Conservation (phyloP, 2,329 filamentous ascomycete species). For the Lachnellula cervina region DNA sequence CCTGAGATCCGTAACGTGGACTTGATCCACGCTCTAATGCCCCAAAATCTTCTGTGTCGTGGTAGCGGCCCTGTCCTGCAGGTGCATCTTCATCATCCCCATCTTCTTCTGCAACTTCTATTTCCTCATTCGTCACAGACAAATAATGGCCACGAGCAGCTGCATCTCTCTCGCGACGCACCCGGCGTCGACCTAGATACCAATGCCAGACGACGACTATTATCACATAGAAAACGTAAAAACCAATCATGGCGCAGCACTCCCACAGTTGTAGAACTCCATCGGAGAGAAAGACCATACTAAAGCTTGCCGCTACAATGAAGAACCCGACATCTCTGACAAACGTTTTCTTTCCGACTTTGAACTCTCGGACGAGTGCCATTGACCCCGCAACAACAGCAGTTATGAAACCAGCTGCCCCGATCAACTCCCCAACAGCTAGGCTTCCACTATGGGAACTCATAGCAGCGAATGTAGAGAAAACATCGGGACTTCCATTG, state of each 20-base stretch:
- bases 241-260: conserved; percentile 81
- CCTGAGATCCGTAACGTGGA: conserved; percentile 40
- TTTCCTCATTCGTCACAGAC: conserved; percentile 45
- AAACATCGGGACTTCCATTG: conserved; percentile 96
- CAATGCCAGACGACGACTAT: conserved; percentile 92
- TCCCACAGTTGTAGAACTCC: conserved; percentile 84
- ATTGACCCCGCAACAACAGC: conserved; percentile 95
- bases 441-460: conserved; percentile 94
- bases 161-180: conserved; percentile 59
- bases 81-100: conserved; percentile 51
- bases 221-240: conserved; percentile 84
- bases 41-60: conserved; percentile 28
- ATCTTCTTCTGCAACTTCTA: conserved; percentile 62
- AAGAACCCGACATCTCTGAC: conserved; percentile 91
- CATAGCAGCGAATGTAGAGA: conserved; percentile 98
- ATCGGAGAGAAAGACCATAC: conserved; percentile 81
- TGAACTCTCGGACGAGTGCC: conserved; percentile 93
- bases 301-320: conserved; percentile 78
- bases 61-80: conserved; percentile 30
- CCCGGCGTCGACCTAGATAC: conserved; percentile 61
- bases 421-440: conserved; percentile 90
- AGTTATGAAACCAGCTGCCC: conserved; percentile 92
- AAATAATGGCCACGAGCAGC: conserved; percentile 72
- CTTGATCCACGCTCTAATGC: conserved; percentile 28
- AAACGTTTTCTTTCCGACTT: conserved; percentile 84